phyloP scores from a whole-genome alignment of 176 grass and related monocot species.

The Eleusine indica region DNA sequence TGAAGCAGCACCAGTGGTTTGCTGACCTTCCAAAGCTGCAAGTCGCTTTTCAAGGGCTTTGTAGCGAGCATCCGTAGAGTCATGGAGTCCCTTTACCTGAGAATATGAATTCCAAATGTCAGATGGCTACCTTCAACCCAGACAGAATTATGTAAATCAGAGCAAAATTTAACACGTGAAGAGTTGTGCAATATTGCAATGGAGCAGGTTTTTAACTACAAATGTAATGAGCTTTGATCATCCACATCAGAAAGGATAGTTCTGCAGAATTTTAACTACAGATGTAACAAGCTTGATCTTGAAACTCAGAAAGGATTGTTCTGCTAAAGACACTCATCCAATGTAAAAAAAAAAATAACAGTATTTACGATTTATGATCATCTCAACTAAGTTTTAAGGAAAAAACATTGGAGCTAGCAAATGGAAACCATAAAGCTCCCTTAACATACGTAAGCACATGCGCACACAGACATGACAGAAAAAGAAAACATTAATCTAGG shows the following conservation, averaged over 20 bases:
- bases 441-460: neutral
- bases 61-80: constrained; percentile 55
- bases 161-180: neutral
- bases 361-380: neutral
- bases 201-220: neutral
- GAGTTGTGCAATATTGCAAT: neutral
- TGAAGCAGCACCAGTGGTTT: constrained; percentile 31
- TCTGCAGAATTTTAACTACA: no score
- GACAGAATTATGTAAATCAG: neutral
- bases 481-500: neutral
- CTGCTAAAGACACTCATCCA: no score
- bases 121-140: constrained; percentile 11
- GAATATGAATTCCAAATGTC: constrained; percentile 14
- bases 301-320: no score
- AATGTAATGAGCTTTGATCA: neutral
- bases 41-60: constrained; percentile 64
- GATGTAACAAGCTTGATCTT: no score
- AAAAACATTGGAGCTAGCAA: neutral
- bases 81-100: constrained; percentile 62
- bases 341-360: neutral
- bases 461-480: neutral
- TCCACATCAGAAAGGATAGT: neutral
- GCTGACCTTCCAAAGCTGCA: constrained; percentile 63
- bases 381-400: neutral
- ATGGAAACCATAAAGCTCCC: neutral